Percentiles rank a stretch among this genome's conserved stretches.
Evolutionary conservation across 31 red algal species (phyloP).

Genomic region (Odonthalia washingtoniensis): DNA sequence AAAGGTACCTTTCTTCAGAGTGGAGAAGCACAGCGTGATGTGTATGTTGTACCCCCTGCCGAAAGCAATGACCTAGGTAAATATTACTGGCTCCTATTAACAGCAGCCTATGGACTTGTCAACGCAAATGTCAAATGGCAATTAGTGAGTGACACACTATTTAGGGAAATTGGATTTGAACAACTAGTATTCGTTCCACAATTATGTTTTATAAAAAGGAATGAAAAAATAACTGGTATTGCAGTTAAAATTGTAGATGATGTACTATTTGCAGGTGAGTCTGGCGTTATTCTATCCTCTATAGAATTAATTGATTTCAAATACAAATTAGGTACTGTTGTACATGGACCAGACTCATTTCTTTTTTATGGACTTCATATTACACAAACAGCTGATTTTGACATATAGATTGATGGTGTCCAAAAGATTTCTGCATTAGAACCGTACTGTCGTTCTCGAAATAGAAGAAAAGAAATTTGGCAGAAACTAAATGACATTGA

Average conservation of each 20-base stretch:
- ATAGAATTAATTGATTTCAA: not conserved
- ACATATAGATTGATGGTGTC: not conserved
- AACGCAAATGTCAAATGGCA: too few species aligned
- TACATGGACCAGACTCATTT: not conserved
- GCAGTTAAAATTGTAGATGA: not conserved
- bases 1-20: too few species aligned
- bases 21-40: constrained; percentile 28
- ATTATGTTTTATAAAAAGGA: not conserved
- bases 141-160: too few species aligned
- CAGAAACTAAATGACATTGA: not conserved
- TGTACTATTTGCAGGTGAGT: constrained; percentile 12
- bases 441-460: not conserved
- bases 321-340: not conserved
- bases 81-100: too few species aligned
- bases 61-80: constrained; percentile 7
- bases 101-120: too few species aligned
- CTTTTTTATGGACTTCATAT: not conserved
- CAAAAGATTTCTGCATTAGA: not conserved
- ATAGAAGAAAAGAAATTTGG: not conserved
- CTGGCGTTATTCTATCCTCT: not conserved
- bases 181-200: too few species aligned
- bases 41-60: constrained; percentile 19
- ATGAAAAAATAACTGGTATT: not conserved
- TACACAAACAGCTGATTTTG: not conserved
- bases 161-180: too few species aligned